These are phyloP conservation scores for Pseudogymnoascus sp. DNA, from an alignment of 2,329 filamentous ascomycete species.

Conservation along the genomic window DNA sequence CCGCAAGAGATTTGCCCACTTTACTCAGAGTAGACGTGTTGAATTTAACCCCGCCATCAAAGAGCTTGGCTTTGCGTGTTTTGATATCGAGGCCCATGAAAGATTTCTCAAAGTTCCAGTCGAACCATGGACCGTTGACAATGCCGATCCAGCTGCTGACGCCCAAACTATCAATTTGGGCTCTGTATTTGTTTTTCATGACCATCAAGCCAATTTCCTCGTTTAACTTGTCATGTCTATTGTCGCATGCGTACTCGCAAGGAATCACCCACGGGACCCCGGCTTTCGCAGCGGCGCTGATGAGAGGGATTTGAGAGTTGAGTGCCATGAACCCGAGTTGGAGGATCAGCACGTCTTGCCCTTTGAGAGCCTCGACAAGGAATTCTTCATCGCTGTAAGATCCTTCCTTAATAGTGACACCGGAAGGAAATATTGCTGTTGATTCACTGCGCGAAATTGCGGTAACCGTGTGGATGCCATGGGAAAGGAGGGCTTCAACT, in stretches of 20 bases:
- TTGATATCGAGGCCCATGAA: constrained; percentile 45
- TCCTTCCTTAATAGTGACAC: constrained; percentile 35
- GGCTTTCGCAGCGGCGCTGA: constrained; percentile 45
- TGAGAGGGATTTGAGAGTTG: constrained; percentile 37
- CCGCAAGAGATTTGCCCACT: constrained; percentile 48
- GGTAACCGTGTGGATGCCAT: constrained; percentile 42
- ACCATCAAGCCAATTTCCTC: constrained; percentile 28
- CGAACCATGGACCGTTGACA: constrained; percentile 46
- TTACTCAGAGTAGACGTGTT: constrained; percentile 43
- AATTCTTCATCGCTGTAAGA: constrained; percentile 42
- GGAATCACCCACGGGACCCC: constrained; percentile 48
- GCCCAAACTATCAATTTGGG: constrained; percentile 37
- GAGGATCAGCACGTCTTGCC: constrained; percentile 41
- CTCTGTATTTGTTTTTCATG: constrained; percentile 20
- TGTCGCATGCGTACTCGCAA: constrained; percentile 38
- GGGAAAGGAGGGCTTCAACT: background rate
- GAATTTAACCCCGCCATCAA: constrained; percentile 44
- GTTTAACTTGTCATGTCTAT: constrained; percentile 27
- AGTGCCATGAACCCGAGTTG: constrained; percentile 16
- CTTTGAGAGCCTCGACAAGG: constrained; percentile 35
- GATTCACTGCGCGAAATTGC: constrained; percentile 42
- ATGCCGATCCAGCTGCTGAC: constrained; percentile 35
- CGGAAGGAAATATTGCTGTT: constrained; percentile 35
- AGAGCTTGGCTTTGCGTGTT: constrained; percentile 38
- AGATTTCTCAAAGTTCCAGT: constrained; percentile 39